phyloP scores from a whole-genome alignment of 1,284 basidiomycete species.

The Sporisorium graminicola region DNA sequence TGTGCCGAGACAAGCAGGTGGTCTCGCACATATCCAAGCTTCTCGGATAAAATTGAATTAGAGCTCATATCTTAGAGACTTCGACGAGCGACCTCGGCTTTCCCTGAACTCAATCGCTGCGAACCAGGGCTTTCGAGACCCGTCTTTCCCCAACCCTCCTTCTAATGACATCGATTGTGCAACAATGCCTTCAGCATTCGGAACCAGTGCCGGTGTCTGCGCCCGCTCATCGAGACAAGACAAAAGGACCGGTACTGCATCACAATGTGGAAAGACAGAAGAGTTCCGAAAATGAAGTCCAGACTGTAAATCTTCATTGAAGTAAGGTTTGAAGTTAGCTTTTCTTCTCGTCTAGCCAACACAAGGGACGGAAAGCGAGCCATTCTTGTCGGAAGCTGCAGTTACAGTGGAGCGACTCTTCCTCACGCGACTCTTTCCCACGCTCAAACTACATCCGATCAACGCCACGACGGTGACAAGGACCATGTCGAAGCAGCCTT shows the following conservation, averaged over 20 bases:
- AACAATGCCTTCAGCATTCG: neutral
- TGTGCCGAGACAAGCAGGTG: neutral
- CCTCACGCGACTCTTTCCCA: neutral
- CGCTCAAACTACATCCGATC: neutral
- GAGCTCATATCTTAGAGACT: too few relatives aligned
- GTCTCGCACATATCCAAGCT: too few relatives aligned
- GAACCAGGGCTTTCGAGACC: too few relatives aligned
- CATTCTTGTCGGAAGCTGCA: neutral
- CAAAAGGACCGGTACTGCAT: too few relatives aligned
- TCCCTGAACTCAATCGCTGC: neutral
- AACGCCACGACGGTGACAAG: neutral
- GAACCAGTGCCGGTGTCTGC: neutral
- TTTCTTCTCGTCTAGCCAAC: neutral
- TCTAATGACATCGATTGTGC: neutral
- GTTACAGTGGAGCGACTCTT: neutral
- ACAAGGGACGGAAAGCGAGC: too few relatives aligned
- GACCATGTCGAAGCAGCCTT: neutral
- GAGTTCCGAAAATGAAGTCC: too few relatives aligned
- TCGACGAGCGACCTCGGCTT: too few relatives aligned
- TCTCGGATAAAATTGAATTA: too few relatives aligned
- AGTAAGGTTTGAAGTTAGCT: too few relatives aligned
- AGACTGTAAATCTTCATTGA: too few relatives aligned
- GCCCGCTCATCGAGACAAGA: neutral
- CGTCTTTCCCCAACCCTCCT: too few relatives aligned
- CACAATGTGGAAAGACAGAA: too few relatives aligned